Evolutionary conservation across 2,329 filamentous ascomycete species (phyloP), one percentile per base, ranked within the genome.

Genomic region (Colletotrichum viniferum): DNA sequence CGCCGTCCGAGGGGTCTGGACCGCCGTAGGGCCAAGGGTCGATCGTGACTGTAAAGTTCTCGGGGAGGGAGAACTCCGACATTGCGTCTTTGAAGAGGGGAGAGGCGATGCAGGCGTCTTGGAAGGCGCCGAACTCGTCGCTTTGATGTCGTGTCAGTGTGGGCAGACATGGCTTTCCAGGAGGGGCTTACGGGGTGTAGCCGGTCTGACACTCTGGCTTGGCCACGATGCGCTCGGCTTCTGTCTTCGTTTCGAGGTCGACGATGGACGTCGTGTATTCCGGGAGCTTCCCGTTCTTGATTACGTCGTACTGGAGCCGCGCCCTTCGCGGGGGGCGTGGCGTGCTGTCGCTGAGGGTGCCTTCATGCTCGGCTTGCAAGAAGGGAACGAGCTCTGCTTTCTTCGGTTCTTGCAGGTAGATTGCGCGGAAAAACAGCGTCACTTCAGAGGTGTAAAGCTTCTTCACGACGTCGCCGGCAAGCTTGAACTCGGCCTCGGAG

Each of bases 21-120:
- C 85, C 86, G 8, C 88, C 88, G 77, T 95, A 96, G 48, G 94
- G 94, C 93, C 93, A 95, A 0, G 88, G 77, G 90, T 89, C 87
- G 77, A 88, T 87, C 16, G 82, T 83, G 66, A 88, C 79, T 43
- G 79, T 77, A 67, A 88, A 87, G 78, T 85, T 85, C 32, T 87
- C 83, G 6, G 88, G 88, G 14, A 90, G 80, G 5, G 80, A 78
- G 68, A 89, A 87, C 77, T 89, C 87, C 26, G 85, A 81, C 79
- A 90, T 81, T 68, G 87, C 87, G 16, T 86, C 81, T 75, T 86
- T 84, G 80, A 89, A 89, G 56, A 87, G 78, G 1, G 85, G 82
- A 1, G 87, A 89, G 7, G 83, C 80, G 14, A 86, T 65, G 74
- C 86, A 87, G 10, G 80, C 79, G 28, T 86, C 84, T 52, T 86